Percentiles rank a stretch among this genome's conserved stretches.
Evolutionary conservation across 805 yeast species (phyloP).

Genomic region (Lipomyces starkeyi): DNA sequence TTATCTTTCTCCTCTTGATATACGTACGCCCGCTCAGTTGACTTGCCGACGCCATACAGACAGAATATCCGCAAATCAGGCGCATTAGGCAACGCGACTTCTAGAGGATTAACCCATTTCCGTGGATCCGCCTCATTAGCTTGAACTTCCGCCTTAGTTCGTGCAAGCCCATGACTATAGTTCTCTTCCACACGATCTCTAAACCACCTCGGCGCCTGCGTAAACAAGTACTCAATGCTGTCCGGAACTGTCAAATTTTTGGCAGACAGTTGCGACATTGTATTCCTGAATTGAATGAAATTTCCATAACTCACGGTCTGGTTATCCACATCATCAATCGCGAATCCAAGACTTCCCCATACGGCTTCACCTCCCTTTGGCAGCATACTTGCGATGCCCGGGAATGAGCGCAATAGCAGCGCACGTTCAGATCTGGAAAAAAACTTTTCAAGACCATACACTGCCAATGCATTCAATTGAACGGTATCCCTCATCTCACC

Average conservation of each 20-base stretch:
- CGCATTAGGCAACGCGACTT: constrained; percentile 89
- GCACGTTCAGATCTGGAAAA: constrained; percentile 88
- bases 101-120: constrained; percentile 95
- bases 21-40: constrained; percentile 91
- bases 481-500: constrained; percentile 99
- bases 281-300: constrained; percentile 68
- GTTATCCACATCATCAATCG: constrained; percentile 60
- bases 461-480: constrained; percentile 88
- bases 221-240: constrained; percentile 68
- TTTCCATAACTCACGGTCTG: constrained; percentile 63
- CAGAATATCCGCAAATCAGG: constrained; percentile 89
- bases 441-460: constrained; percentile 92
- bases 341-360: constrained; percentile 76
- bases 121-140: constrained; percentile 71
- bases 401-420: constrained; percentile 83
- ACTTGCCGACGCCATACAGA: constrained; percentile 95
- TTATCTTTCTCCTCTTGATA: constrained; percentile 73
- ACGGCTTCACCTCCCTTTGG: constrained; percentile 92
- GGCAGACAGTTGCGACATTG: constrained; percentile 52
- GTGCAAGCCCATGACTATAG: constrained; percentile 81
- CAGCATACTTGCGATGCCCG: constrained; percentile 94
- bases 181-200: constrained; percentile 64
- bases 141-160: constrained; percentile 60
- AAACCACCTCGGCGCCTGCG: constrained; percentile 80
- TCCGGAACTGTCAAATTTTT: constrained; percentile 67